Conservation (phyloP, 1,139 yeast genomes). For the Geotrichum bryndzae region DNA sequence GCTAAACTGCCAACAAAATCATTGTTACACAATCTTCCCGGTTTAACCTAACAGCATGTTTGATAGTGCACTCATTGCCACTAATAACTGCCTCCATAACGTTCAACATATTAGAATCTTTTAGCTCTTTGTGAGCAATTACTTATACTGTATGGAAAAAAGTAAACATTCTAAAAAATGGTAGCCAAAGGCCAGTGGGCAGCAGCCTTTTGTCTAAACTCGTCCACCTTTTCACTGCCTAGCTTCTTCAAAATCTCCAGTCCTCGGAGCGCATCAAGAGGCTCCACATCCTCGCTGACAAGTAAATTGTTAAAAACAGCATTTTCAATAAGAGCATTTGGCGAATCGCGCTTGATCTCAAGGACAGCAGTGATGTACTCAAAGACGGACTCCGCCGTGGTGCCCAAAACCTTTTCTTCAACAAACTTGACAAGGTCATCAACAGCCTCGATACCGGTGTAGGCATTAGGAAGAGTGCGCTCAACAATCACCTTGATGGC, state of each 20-base stretch:
- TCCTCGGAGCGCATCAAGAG: constrained; percentile 2
- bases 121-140: background rate
- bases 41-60: background rate
- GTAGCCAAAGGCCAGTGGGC: constrained; percentile 26
- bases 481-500: constrained; percentile 32
- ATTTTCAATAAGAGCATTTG: constrained; percentile 20
- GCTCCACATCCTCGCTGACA: constrained; percentile 9
- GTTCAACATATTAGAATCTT: constrained; percentile 20
- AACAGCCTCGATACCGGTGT: constrained; percentile 27
- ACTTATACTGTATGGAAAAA: background rate
- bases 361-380: constrained; percentile 13
- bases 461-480: constrained; percentile 31
- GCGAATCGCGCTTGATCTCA: constrained; percentile 3
- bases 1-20: background rate
- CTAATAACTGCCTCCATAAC: background rate
- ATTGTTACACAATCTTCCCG: background rate
- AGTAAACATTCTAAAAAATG: constrained; percentile 10
- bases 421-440: constrained; percentile 24
- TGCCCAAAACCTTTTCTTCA: constrained; percentile 25
- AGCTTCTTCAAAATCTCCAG: constrained; percentile 17
- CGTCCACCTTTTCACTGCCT: constrained; percentile 19
- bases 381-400: constrained; percentile 13
- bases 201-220: constrained; percentile 18
- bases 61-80: background rate
- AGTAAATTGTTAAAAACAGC: constrained; percentile 21